These are phyloP conservation scores for Paecilomyces niveus DNA, from an alignment of 2,329 filamentous ascomycete genomes.

Conservation along the genomic window DNA sequence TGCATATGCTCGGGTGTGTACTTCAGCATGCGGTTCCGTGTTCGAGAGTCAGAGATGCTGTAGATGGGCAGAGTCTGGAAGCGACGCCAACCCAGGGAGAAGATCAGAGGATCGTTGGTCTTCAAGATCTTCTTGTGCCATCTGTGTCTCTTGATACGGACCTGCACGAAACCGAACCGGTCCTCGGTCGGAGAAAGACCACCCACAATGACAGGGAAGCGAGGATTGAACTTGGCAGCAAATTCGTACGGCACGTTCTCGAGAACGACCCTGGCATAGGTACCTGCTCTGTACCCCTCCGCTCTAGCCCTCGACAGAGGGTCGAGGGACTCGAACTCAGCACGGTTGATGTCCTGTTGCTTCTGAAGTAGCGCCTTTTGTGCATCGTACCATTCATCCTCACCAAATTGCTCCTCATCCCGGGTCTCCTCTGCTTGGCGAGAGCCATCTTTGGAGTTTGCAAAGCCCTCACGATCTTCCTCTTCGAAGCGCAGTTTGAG, in stretches of 20 bases:
- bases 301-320: conserved; percentile 74
- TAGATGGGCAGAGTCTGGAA: conserved; percentile 93
- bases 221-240: conserved; percentile 70
- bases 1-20: conserved; percentile 99
- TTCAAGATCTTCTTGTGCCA: conserved; percentile 99
- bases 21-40: conserved; percentile 94
- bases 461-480: conserved; percentile 91
- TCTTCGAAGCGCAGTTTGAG: conserved; percentile 92
- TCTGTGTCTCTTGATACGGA: conserved; percentile 91
- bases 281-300: conserved; percentile 85
- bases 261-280: conserved; percentile 85
- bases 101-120: conserved; percentile 94
- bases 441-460: conserved; percentile 74
- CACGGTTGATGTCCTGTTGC: conserved; percentile 92
- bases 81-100: conserved; percentile 90
- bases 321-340: conserved; percentile 84
- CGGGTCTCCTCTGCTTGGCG: conserved; percentile 62
- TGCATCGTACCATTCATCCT: conserved; percentile 97
- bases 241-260: conserved; percentile 90
- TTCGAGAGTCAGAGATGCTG: conserved; percentile 88
- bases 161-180: conserved; percentile 89
- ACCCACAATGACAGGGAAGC: conserved; percentile 78
- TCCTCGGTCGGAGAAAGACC: conserved; percentile 92
- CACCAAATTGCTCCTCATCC: conserved; percentile 74
- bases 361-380: conserved; percentile 94